These are phyloP conservation scores for Glycyrrhiza uralensis DNA, from an alignment of 306 rosid species.

Conservation along the genomic window DNA sequence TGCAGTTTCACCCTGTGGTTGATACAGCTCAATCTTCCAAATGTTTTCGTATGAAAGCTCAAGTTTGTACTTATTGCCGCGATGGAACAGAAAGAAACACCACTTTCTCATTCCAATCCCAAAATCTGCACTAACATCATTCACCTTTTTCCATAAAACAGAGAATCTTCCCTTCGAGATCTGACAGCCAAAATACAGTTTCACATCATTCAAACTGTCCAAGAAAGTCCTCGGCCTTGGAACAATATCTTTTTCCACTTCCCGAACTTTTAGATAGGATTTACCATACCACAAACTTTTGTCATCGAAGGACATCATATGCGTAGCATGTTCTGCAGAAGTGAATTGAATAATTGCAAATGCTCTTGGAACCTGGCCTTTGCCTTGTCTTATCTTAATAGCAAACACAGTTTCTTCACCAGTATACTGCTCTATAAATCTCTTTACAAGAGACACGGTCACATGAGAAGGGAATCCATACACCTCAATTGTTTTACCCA, in stretches of 20 bases:
- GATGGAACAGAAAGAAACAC: constrained; percentile 31
- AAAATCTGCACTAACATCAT: constrained; percentile 55
- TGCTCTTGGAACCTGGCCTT: constrained; percentile 28
- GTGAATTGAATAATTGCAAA: constrained; percentile 69
- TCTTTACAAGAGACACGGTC: constrained; percentile 17
- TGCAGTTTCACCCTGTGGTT: constrained; percentile 34
- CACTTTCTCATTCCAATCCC: constrained; percentile 46
- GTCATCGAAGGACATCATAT: constrained; percentile 30
- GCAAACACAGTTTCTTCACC: constrained; percentile 62
- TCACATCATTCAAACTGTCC: constrained; percentile 36
- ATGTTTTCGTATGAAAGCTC: constrained; percentile 61
- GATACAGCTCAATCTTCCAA: constrained; percentile 59
- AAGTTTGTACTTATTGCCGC: constrained; percentile 37
- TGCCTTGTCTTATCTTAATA: constrained; percentile 43
- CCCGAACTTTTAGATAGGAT: constrained; percentile 41
- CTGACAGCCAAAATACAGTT: constrained; percentile 64
- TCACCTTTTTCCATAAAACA: constrained; percentile 28
- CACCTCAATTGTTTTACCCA: constrained; percentile 69
- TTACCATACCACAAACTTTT: neutral
- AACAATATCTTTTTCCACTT: constrained; percentile 46
- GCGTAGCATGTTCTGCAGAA: constrained; percentile 22
- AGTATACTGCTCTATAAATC: constrained; percentile 44
- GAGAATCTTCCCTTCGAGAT: constrained; percentile 42
- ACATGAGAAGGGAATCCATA: constrained; percentile 55
- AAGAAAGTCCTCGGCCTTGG: constrained; percentile 41